phyloP scores from a whole-genome alignment of 148 eudicot genomes.

The Limonium bicolor region DNA sequence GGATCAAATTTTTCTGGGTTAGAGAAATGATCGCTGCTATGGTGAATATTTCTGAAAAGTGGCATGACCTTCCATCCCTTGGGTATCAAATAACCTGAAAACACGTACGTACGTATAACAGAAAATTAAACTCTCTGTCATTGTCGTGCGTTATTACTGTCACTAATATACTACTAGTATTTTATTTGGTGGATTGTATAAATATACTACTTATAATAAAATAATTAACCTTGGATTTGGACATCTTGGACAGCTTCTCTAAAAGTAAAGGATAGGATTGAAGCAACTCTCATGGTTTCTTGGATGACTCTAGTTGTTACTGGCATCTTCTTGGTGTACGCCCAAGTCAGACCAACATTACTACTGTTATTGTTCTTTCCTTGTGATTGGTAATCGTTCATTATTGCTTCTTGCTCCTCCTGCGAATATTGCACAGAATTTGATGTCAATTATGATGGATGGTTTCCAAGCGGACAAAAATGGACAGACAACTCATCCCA shows the following conservation, averaged over 20 bases:
- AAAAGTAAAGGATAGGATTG: constrained; percentile 83
- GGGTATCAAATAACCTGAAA: constrained; percentile 54
- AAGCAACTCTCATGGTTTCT: constrained; percentile 88
- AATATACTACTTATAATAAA: no score
- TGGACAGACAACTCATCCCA: no score
- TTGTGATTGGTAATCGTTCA: constrained; percentile 15
- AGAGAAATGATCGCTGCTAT: constrained; percentile 43
- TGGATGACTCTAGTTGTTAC: constrained; percentile 65
- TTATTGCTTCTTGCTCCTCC: constrained; percentile 65
- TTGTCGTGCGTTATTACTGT: no score
- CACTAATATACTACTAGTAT: no score
- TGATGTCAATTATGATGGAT: no score
- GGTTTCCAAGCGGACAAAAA: no score
- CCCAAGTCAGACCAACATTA: constrained; percentile 43
- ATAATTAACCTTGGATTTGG: constrained; percentile 48
- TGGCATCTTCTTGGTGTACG: constrained; percentile 65
- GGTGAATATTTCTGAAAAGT: constrained; percentile 62
- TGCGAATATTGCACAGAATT: constrained; percentile 11
- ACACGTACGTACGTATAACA: no score
- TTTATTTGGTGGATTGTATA: no score
- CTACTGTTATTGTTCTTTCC: constrained; percentile 7
- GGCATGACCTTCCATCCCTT: constrained; percentile 76
- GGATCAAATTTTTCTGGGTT: constrained; percentile 70
- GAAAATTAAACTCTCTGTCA: no score
- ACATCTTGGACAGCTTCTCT: constrained; percentile 99